Base-by-base conservation (phyloP, 2,329 filamentous ascomycete species). In the Aureobasidium zeae region DNA sequence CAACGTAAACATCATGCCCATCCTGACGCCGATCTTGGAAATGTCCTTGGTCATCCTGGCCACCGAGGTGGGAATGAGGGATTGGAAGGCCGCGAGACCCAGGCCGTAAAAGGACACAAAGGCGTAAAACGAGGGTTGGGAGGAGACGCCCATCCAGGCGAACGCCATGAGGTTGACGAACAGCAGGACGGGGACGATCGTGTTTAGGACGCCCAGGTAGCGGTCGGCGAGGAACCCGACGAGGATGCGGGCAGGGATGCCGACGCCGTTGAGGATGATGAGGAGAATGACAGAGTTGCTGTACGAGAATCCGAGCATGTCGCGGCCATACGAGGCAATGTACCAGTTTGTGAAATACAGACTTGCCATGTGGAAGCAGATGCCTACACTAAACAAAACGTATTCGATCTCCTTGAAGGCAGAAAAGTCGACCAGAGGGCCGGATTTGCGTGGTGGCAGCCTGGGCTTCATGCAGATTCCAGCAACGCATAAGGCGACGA, bases 211-310 rank as follows among this genome's bases (percentile, higher is more conserved):
- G 1, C 77, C 76, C 3, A 72, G 59, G 22, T 53, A 60, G 12
- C 60, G 65, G 55, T 79, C 74, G 1, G 75, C 75, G 13, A 79
- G 52, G 49, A 67, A 68, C 4, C 68, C 68, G 0, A 71, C 67
- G 0, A 76, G 53, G 0, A 76, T 57, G 2, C 77, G 72, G 3
- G 68, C 64, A 0, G 73, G 61, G 1, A 79, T 61, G 3, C 76
- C 75, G n/a, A 75, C 62, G 10, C 68, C 74, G 51, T 80, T 79
- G 11, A 72, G 63, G 30, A 79, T 66, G 44, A 81, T 65, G 2
- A 81, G 64, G 3, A 80, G 62, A 15, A 65, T 67, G 31, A 76
- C 67, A 5, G 73, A 70, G 3, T 70, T 63, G 2, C 61, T 57
- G 35, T 71, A 68, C 4, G 69, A 62, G 42, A 78, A 63, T 22